These are phyloP conservation scores for Moesziomyces globuligerus DNA, from an alignment of 1,284 basidiomycete species.

Conservation along the genomic window DNA sequence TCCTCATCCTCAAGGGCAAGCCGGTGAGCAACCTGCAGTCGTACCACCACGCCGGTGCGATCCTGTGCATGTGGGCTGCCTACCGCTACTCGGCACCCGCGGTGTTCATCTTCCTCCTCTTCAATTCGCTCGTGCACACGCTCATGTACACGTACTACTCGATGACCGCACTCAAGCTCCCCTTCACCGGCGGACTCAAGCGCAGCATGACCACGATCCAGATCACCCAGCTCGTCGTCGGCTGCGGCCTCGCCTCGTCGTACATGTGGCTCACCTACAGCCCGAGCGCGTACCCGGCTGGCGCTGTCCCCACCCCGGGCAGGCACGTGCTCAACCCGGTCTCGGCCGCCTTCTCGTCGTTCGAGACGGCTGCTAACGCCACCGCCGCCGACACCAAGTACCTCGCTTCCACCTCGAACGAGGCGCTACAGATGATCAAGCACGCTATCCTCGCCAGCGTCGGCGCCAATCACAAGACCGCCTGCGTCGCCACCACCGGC, in stretches of 20 bases:
- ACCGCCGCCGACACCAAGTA: background rate
- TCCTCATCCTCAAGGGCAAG: constrained; percentile 67
- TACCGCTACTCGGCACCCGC: constrained; percentile 59
- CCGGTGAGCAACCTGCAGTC: constrained; percentile 61
- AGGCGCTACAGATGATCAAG: constrained; percentile 28
- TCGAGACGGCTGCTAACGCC: constrained; percentile 12
- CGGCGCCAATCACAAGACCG: constrained; percentile 12
- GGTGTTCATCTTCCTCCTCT: constrained; percentile 50
- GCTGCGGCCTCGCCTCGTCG: constrained; percentile 33
- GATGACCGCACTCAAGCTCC: constrained; percentile 60
- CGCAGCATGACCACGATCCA: constrained; percentile 59
- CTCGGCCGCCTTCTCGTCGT: constrained; percentile 13
- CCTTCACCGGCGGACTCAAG: constrained; percentile 65
- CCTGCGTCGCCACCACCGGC: constrained; percentile 36
- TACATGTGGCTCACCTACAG: constrained; percentile 46
- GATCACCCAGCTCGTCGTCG: constrained; percentile 59
- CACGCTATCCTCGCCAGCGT: constrained; percentile 20
- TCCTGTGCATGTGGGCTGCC: constrained; percentile 66
- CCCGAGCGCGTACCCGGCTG: constrained; percentile 40
- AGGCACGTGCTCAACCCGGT: constrained; percentile 31
- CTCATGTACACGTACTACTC: constrained; percentile 65
- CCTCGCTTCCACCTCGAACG: constrained; percentile 10
- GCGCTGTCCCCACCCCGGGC: constrained; percentile 38
- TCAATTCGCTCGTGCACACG: constrained; percentile 51
- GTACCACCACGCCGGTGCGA: constrained; percentile 62